A percentile compares a stretch with the other conserved stretches of the same genome.
These are phyloP conservation scores for Eudorina sp. DNA, from an alignment of 139 green algal species.

Conservation along the genomic window DNA sequence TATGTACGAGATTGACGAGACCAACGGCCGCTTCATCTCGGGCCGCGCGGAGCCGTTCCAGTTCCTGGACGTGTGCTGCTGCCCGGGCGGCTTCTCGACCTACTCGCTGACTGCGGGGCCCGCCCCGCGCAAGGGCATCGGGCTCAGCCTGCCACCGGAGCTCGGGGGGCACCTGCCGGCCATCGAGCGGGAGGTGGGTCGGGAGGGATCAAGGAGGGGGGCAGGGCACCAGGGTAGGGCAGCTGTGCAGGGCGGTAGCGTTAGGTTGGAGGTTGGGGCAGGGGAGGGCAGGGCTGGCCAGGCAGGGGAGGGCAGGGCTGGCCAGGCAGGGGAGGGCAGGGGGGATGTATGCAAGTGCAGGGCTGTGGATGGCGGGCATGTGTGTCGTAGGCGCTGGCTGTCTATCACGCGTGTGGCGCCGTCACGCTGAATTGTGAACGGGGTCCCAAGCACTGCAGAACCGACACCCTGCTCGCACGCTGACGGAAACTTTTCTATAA, in stretches of 20 bases:
- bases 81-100: constrained; percentile 56
- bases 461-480: too few species aligned
- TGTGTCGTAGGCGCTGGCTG: too few species aligned
- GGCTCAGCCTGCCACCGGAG: constrained; percentile 47
- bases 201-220: too few species aligned
- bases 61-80: constrained; percentile 66
- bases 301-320: neutral
- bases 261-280: neutral
- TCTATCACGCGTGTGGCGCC: too few species aligned
- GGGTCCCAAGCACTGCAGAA: too few species aligned
- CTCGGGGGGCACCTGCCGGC: constrained; percentile 53
- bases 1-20: constrained; percentile 59
- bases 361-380: too few species aligned
- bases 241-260: too few species aligned
- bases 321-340: neutral
- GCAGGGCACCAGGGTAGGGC: too few species aligned
- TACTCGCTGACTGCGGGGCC: constrained; percentile 27
- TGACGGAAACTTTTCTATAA: too few species aligned
- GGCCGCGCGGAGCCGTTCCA: constrained; percentile 26
- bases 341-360: neutral
- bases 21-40: constrained; percentile 21
- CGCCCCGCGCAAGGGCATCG: constrained; percentile 47
- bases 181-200: constrained; percentile 13
- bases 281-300: neutral
- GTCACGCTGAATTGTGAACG: too few species aligned